Evolutionary conservation across 257 asterid species (phyloP).

Genomic region (Striga asiatica): DNA sequence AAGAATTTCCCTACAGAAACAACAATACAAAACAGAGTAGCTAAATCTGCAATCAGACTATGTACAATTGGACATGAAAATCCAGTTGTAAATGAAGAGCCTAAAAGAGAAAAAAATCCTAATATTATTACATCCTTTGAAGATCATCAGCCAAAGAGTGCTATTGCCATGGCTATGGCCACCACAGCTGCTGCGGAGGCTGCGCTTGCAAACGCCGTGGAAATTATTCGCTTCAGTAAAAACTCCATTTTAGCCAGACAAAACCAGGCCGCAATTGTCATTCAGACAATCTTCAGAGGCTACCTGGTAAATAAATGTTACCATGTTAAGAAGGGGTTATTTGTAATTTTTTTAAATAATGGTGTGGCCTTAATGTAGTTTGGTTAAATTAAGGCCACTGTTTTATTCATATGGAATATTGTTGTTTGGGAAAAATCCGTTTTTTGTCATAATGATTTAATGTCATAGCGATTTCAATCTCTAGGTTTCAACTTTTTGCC

Average conservation of each 20-base stretch:
- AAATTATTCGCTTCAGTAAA: conserved; percentile 31
- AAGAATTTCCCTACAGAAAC: conserved; percentile 38
- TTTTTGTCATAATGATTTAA: no score
- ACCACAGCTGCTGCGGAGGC: conserved; percentile 30
- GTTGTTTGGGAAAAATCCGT: no score
- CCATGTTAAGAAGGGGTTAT: no score
- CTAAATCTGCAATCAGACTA: conserved; percentile 9
- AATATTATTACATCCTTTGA: conserved; percentile 5
- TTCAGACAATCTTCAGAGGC: conserved; percentile 72
- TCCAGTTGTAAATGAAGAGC: conserved; percentile 10
- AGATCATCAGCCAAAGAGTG: conserved; percentile 13
- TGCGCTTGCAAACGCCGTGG: conserved; percentile 41
- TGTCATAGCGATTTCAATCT: no score
- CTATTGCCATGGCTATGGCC: conserved; percentile 39
- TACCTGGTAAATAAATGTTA: conserved; percentile 49
- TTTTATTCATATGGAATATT: no score
- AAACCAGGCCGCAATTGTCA: conserved; percentile 38
- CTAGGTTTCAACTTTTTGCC: no score
- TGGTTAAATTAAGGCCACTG: no score
- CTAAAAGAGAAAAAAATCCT: conserved; percentile 13
- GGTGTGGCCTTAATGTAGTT: no score
- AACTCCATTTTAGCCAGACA: conserved; percentile 14
- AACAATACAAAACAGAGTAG: conserved; percentile 43
- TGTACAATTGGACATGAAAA: conserved; percentile 9
- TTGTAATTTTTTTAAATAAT: no score